Evolutionary conservation across 2,329 filamentous ascomycete species (phyloP), one percentile per base, ranked within the genome.

Genomic region (Venturia pyrina): DNA sequence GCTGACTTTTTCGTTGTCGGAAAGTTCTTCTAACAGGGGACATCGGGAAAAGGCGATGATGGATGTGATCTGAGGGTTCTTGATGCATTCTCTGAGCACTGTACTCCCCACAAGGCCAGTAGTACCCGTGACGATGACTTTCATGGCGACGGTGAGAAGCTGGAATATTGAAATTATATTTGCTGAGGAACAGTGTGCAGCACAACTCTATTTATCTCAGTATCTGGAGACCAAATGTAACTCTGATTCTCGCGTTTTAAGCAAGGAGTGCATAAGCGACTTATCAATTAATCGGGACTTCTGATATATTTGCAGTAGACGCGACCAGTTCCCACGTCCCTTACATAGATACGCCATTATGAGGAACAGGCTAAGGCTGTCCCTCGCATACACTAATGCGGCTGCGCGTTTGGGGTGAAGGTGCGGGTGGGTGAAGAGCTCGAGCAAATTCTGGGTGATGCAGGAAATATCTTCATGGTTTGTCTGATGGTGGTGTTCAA

Each of bases 1-100:
- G 32, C 83, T 82, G 67, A 86, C 81, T 68, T 88, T 85, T 0
- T 65, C 32, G 19, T 40, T 24, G 15, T 24, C 34, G 62, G 46
- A 24, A 64, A 48, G 24, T 44, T 64, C n/a, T 19, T 50, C 62
- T 28, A 21, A 10, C 15, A 46, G 50, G 19, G 46, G 28, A 40
- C 50, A 50, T 5, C 63, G 63, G 3, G 44, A 53, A 7, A 64
- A 34, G 24, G 50, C 50, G 46, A 65, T 19, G 34, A 65, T 60
- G 21, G 28, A 40, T 19, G 63, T 65, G 46, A 65, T 60, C 5
- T 24, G 34, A 7, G 59, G 41, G 10, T 66, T 34, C 19, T 69
- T 69, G n/a, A 79, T 71, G 71, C 76, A 74, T 41, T 73, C 70
- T 24, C 74, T 68, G 40, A 80, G 75, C 5, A 78, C 73, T 5